Evolutionary conservation across 305 asterid genomes (phyloP), one percentile per base, ranked within the genome.

Genomic region (Fraxinus xanthoxyloides): DNA sequence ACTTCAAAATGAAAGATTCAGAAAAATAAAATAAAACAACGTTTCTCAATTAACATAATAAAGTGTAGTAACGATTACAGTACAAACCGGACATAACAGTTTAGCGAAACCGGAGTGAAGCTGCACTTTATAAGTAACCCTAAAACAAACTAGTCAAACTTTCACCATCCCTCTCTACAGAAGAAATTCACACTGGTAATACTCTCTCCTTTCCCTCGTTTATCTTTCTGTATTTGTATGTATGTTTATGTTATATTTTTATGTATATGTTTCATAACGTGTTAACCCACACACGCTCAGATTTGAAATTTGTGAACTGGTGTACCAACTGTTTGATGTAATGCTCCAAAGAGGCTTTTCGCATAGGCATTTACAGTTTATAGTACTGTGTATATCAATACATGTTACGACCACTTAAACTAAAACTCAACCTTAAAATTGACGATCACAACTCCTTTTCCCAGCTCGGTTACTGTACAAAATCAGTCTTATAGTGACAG

Each of bases 241-340:
- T 17, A 56, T 28, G 3, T 65, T 15, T 15, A 4, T 19, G 7
- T 23, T 7, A 9, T 40, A 9, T 9, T 2, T 40, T 38, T 38
- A 38, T 38, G 48, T 63, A 30, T 15, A 4, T 13, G 7, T 23
- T 13, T 4, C 17, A 65, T 23, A 0, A 0, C 12, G 46, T 28
- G 2, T 4, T 13, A 7, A 30, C 24, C 17, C n/a, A 15, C 51
- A 0, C 12, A 2, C 23, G 5, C 30, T 12, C 5, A 6, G 7
- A 9, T 3, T 2, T 46, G 26, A 59, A 59, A 21, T 32, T 0
- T 3, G 1, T 36, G 2, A 3, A 1, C 7, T 17, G 61, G 82
- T 7, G 7, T 32, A 8, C 76, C 10, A 76, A 31, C 1, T 80
- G 84, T 80, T 80, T 81, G 86, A 80, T 70, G 72, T 80, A 70